Evolutionary conservation across 768 basidiomycete genomes (phyloP).

Genomic region (Kwoniella newhampshirensis): DNA sequence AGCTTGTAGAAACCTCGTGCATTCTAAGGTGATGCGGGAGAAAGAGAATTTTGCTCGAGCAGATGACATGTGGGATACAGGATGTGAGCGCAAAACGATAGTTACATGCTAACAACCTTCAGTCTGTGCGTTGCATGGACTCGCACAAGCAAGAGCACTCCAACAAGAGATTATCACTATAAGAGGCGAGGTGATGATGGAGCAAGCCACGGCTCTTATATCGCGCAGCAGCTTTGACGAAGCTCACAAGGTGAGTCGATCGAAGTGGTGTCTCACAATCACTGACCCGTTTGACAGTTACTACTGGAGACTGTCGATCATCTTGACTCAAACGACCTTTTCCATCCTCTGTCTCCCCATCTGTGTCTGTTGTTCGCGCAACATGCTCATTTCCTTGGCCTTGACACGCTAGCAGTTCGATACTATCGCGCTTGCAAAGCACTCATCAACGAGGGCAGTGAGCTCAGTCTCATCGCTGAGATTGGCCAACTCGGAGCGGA

Average conservation of each 20-base stretch:
- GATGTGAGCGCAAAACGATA: constrained; percentile 29
- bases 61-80: constrained; percentile 44
- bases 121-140: constrained; percentile 27
- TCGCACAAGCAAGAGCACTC: constrained; percentile 3
- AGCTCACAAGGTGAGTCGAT: constrained; percentile 24
- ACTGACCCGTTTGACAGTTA: constrained; percentile 6
- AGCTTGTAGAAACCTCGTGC: constrained; percentile 29
- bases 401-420: constrained; percentile 13
- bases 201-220: constrained; percentile 28
- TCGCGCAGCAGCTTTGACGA: constrained; percentile 25
- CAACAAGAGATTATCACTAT: constrained; percentile 18
- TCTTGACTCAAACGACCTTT: constrained; percentile 17
- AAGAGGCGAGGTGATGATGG: constrained; percentile 35
- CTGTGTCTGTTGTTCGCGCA: constrained; percentile 39
- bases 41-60: constrained; percentile 19
- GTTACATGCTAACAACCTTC: background rate
- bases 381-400: constrained; percentile 30
- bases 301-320: constrained; percentile 9
- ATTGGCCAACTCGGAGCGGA: constrained; percentile 25
- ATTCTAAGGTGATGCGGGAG: constrained; percentile 22
- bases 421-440: constrained; percentile 28
- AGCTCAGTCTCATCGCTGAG: constrained; percentile 32
- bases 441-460: constrained; percentile 23
- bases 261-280: background rate
- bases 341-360: constrained; percentile 29